A percentile compares a stretch with the other conserved stretches of the same genome.
These are phyloP conservation scores for Eucalyptus regnans DNA, from an alignment of 345 rosid genomes.

Conservation along the genomic window DNA sequence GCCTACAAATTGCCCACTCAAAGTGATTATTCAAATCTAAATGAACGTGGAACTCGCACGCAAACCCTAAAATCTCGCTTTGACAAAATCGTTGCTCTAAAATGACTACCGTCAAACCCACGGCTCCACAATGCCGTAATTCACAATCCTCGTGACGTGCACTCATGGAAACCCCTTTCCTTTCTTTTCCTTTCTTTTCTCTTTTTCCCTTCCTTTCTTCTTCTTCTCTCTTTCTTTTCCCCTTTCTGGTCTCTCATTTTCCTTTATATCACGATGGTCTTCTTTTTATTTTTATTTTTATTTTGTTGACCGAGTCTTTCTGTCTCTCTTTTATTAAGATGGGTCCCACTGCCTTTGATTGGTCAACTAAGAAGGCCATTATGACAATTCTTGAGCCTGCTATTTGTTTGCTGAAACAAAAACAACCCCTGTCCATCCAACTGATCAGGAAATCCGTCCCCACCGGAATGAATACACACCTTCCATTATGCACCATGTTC, in stretches of 20 bases:
- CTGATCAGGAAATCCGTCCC: not conserved
- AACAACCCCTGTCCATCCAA: not conserved
- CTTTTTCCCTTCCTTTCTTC: too few species aligned
- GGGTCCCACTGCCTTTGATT: too few species aligned
- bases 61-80: accelerated
- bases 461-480: not conserved
- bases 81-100: accelerated
- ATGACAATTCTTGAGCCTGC: not conserved
- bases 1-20: accelerated
- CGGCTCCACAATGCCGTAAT: not conserved
- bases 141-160: too few species aligned
- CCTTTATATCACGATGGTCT: too few species aligned
- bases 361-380: too few species aligned
- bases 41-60: accelerated
- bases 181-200: too few species aligned
- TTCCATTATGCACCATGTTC: not conserved
- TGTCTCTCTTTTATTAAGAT: accelerated
- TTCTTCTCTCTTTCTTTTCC: too few species aligned
- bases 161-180: too few species aligned
- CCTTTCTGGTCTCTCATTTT: too few species aligned
- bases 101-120: too few species aligned
- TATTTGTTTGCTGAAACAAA: not conserved
- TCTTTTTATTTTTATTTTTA: too few species aligned
- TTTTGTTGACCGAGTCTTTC: too few species aligned
- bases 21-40: accelerated